A percentile compares a stretch with the other conserved stretches of the same genome.
Evolutionary conservation across 805 yeast species (phyloP).

Genomic region (Wickerhamiella bombiphila): DNA sequence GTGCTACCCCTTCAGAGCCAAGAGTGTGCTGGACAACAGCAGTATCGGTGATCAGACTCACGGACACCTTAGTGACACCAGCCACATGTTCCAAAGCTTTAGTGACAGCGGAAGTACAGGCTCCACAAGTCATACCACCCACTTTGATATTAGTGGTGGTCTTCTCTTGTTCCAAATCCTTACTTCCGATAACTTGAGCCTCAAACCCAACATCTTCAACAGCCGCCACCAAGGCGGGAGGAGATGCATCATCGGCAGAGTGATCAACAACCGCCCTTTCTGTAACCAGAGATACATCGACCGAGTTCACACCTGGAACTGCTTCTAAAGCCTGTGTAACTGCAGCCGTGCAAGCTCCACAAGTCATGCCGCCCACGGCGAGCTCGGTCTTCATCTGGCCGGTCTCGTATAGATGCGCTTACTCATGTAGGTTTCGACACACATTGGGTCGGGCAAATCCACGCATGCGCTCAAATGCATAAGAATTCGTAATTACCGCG

Average conservation of each 20-base stretch:
- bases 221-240: slow-evolving; percentile 32
- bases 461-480: no score
- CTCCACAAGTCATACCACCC: slow-evolving; percentile 83
- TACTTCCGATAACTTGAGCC: slow-evolving; percentile 20
- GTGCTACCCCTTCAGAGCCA: slow-evolving; percentile 19
- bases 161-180: background rate
- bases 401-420: no score
- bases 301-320: slow-evolving; percentile 38
- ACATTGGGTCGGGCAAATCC: no score
- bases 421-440: no score
- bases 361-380: slow-evolving; percentile 69
- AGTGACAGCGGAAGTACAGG: slow-evolving; percentile 61
- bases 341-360: slow-evolving; percentile 68
- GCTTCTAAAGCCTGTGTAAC: slow-evolving; percentile 40
- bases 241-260: slow-evolving; percentile 22
- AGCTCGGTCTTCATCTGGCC: slow-evolving; percentile 12
- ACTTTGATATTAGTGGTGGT: slow-evolving; percentile 21
- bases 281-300: slow-evolving; percentile 57
- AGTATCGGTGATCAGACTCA: slow-evolving; percentile 64
- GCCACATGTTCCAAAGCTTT: slow-evolving; percentile 33
- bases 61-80: slow-evolving; percentile 42
- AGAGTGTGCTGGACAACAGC: slow-evolving; percentile 43
- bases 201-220: slow-evolving; percentile 73
- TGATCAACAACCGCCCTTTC: slow-evolving; percentile 55
- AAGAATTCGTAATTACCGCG: no score